Conservation (phyloP, 2,329 filamentous ascomycete species). For the Pyrenophora teres region DNA sequence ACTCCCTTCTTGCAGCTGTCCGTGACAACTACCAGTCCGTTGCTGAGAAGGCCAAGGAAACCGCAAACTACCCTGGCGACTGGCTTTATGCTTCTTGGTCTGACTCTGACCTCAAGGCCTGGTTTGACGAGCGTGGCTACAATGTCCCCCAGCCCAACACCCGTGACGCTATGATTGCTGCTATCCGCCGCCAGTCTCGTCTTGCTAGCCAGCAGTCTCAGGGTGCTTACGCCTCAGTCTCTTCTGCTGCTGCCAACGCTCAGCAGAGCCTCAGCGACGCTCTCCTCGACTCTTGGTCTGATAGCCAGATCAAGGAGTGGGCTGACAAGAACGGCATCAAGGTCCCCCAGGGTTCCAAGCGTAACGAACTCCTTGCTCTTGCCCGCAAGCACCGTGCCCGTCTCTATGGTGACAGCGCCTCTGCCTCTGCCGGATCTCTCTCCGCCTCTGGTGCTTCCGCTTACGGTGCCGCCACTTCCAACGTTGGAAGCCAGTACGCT, state of each 20-base stretch:
- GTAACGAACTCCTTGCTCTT: constrained; percentile 86
- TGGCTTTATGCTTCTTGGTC: constrained; percentile 94
- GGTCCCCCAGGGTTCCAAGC: constrained; percentile 89
- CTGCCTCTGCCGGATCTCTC: constrained; percentile 36
- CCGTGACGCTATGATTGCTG: constrained; percentile 86
- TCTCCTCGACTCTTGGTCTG: constrained; percentile 87
- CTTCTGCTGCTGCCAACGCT: constrained; percentile 60
- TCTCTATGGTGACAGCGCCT: constrained; percentile 68
- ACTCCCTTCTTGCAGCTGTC: constrained; percentile 75
- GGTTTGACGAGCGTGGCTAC: constrained; percentile 86
- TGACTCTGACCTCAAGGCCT: constrained; percentile 90
- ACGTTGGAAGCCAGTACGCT: constrained; percentile 14
- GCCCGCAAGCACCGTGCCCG: constrained; percentile 83
- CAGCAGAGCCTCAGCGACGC: constrained; percentile 79
- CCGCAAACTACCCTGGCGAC: constrained; percentile 84
- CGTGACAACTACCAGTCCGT: constrained; percentile 80
- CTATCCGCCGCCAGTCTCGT: constrained; percentile 87
- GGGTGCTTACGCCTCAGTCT: constrained; percentile 51
- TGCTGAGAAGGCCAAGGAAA: constrained; percentile 77
- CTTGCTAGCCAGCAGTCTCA: constrained; percentile 73
- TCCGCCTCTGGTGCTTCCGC: constrained; percentile 54
- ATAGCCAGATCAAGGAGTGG: constrained; percentile 88
- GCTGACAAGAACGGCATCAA: constrained; percentile 86
- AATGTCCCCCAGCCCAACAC: constrained; percentile 81
- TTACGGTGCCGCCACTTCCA: constrained; percentile 60